Base-by-base conservation (phyloP, 2,329 filamentous ascomycete species). In the Thielaviopsis musarum region DNA sequence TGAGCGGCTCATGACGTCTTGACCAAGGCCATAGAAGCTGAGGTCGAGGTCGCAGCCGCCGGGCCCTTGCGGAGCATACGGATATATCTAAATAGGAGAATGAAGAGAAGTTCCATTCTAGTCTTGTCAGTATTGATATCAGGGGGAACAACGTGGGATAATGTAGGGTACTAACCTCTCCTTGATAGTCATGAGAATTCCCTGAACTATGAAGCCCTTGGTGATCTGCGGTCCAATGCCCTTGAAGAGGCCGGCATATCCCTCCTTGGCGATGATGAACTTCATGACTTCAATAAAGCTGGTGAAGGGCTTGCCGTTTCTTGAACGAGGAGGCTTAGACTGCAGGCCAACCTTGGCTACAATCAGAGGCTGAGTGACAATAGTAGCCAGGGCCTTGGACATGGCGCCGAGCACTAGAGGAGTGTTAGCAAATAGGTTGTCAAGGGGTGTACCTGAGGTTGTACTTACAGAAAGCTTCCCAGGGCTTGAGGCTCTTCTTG, bases 161-260 rank as follows among this genome's bases (percentile, higher is more conserved):
- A 17, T 2, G 26, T 12, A 13, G 5, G 19, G 2, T 2, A 67
- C 77, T 65, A 77, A 90, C 87, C 90, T 81, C 73, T 98, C 93
- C 74, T 98, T 98, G 54, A 90, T 93, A 90, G 96, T 98, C 93
- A 98, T 98, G 48, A 98, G 76, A 59, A 98, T 82, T 56, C 93
- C 93, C 69, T 98, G 93, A 2, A 98, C 93, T 55, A 98, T 70
- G 57, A 98, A 73, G 1, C 93, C 93, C 73, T 98, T 98, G 61
- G 90, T 72, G 57, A 98, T 87, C 71, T 98, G 93, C 2, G 93
- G 93, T 0, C 83, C 90, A 65, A 98, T 95, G 51, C 93, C 93
- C 75, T 98, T 98, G 77, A 97, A 98, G 1, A 98, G 77, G n/a
- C 86, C 86, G 13, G 85, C 67, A 0, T 80, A 70, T 3, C 93